phyloP scores from a whole-genome alignment of 2,329 filamentous ascomycete species.

The Exophiala calicioides region DNA sequence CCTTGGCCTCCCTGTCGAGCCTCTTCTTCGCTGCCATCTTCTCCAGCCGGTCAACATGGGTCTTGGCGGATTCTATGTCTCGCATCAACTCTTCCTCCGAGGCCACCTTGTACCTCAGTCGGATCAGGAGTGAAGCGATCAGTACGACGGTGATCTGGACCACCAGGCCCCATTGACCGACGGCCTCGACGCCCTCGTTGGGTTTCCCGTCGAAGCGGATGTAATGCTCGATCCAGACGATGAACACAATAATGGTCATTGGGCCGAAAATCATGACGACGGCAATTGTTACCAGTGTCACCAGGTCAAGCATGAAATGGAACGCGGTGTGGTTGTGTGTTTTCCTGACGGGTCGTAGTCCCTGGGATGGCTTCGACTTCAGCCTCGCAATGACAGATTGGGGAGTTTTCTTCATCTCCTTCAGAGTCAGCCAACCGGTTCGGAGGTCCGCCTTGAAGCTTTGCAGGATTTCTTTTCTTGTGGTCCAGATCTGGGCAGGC shows the following conservation, averaged over 20 bases:
- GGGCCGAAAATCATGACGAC: slow-evolving; percentile 38
- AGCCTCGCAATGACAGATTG: too few relatives aligned
- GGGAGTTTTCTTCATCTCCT: background rate
- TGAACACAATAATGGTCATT: slow-evolving; percentile 36
- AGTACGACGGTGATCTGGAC: slow-evolving; percentile 35
- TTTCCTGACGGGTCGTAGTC: background rate
- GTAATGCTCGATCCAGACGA: slow-evolving; percentile 38
- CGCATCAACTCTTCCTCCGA: slow-evolving; percentile 34
- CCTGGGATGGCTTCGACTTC: too few relatives aligned
- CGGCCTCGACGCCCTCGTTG: slow-evolving; percentile 35
- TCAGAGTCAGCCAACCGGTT: background rate
- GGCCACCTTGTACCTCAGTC: slow-evolving; percentile 34
- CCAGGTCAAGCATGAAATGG: slow-evolving; percentile 8
- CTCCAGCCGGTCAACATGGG: slow-evolving; percentile 32
- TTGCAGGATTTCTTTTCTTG: slow-evolving; percentile 28
- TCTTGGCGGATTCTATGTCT: slow-evolving; percentile 33
- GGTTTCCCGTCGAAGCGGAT: slow-evolving; percentile 35
- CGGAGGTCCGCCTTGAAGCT: slow-evolving; percentile 27
- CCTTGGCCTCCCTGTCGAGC: too few relatives aligned
- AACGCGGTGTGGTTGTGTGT: slow-evolving; percentile 3
- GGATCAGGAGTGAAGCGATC: slow-evolving; percentile 34
- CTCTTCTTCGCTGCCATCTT: slow-evolving; percentile 3
- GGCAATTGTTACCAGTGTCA: slow-evolving; percentile 5
- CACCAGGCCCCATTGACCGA: slow-evolving; percentile 37
- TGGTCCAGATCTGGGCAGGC: slow-evolving; percentile 32